Evolutionary conservation across 164 flowering plant genomes (phyloP).

Genomic region (Nymphaea thermarum): DNA sequence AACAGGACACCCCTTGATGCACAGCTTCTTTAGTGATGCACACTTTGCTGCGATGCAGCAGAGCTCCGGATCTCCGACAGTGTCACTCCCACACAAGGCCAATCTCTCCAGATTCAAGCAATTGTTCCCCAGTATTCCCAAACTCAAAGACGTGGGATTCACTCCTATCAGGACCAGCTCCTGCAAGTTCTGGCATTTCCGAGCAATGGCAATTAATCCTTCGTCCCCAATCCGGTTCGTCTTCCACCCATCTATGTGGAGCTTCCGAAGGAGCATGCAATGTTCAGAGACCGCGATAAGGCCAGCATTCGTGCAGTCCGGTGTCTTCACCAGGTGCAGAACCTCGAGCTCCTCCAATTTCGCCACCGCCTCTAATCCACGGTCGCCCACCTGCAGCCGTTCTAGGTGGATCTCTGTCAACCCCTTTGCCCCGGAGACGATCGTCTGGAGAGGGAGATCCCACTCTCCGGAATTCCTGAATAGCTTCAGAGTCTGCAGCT

Average conservation of each 20-base stretch:
- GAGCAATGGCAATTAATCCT: slow-evolving; percentile 60
- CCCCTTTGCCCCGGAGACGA: slow-evolving; percentile 23
- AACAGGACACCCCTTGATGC: slow-evolving; percentile 83
- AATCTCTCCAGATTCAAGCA: slow-evolving; percentile 66
- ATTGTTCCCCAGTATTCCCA: slow-evolving; percentile 48
- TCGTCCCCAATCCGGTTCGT: slow-evolving; percentile 80
- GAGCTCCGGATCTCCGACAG: slow-evolving; percentile 72
- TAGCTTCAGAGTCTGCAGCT: slow-evolving; percentile 47
- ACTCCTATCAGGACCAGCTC: slow-evolving; percentile 86
- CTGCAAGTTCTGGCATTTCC: slow-evolving; percentile 50
- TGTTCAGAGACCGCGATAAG: slow-evolving; percentile 44
- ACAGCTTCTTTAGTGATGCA: slow-evolving; percentile 63
- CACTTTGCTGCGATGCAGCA: slow-evolving; percentile 70
- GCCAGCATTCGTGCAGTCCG: slow-evolving; percentile 71
- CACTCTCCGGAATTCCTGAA: slow-evolving; percentile 79
- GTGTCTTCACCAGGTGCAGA: slow-evolving; percentile 69
- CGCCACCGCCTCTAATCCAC: slow-evolving; percentile 59
- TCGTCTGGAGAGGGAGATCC: slow-evolving; percentile 49
- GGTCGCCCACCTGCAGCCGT: slow-evolving; percentile 78
- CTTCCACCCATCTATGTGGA: slow-evolving; percentile 95
- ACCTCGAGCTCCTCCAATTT: slow-evolving; percentile 49
- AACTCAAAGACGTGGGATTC: slow-evolving; percentile 49
- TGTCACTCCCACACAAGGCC: slow-evolving; percentile 79
- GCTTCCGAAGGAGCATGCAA: slow-evolving; percentile 72
- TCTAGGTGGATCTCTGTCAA: slow-evolving; percentile 76